Percentiles rank a stretch among this genome's conserved stretches.
These are phyloP conservation scores for Xerocomus brunneocitrinus DNA, from an alignment of 768 basidiomycete species.

Conservation along the genomic window DNA sequence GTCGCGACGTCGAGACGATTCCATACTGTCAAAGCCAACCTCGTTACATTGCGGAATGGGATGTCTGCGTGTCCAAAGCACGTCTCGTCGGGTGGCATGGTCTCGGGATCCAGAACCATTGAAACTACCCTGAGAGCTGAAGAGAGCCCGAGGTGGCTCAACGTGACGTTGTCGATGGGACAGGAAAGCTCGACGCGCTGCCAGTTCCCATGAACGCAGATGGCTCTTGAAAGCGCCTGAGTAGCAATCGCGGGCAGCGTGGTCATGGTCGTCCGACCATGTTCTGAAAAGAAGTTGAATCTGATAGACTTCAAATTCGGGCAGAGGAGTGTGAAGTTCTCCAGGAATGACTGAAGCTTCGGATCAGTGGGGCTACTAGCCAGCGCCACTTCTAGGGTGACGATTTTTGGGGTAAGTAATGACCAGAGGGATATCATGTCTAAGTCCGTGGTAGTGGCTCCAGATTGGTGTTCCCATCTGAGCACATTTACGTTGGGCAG, in stretches of 20 bases:
- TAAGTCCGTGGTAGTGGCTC: too few species aligned
- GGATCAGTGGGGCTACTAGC: background rate
- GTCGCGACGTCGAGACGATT: background rate
- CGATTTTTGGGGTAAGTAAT: background rate
- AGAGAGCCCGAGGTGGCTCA: conserved; percentile 4
- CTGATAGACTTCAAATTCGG: background rate
- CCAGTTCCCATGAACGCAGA: background rate
- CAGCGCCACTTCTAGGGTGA: background rate
- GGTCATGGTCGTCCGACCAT: background rate
- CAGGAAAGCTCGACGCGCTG: background rate
- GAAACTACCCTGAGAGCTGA: conserved; percentile 1
- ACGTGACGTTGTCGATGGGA: background rate
- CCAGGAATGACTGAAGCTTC: background rate
- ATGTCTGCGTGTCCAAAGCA: background rate
- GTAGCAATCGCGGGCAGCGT: background rate
- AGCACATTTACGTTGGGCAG: background rate
- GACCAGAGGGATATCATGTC: background rate
- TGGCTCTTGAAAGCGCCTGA: background rate
- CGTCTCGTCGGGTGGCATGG: background rate
- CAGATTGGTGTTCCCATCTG: background rate
- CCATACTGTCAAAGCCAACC: background rate
- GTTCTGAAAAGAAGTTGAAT: background rate
- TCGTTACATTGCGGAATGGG: background rate
- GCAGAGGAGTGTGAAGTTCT: background rate
- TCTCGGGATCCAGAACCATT: background rate